Evolutionary conservation across 805 yeast species (phyloP).

Genomic region (Wickerhamomyces ciferrii): DNA sequence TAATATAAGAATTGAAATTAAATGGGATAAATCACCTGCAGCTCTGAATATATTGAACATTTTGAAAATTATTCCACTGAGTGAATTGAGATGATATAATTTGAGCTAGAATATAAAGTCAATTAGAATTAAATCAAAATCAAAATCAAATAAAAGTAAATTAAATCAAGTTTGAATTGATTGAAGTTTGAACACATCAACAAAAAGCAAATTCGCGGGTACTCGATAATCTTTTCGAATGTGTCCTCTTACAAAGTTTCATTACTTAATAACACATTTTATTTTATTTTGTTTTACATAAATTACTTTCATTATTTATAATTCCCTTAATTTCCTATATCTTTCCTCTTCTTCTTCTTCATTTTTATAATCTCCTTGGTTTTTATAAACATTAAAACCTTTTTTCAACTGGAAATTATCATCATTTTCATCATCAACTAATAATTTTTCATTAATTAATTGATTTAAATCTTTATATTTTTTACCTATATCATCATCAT

Average conservation of each 20-base stretch:
- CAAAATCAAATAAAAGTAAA: no score
- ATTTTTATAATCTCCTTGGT: slow-evolving; percentile 16
- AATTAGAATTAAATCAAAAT: no score
- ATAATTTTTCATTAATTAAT: slow-evolving; percentile 6
- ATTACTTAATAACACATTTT: no score
- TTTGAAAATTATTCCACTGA: background rate
- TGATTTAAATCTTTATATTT: slow-evolving; percentile 6
- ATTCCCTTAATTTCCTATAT: slow-evolving; percentile 16
- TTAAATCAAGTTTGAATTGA: no score
- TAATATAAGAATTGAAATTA: slow-evolving; percentile 72
- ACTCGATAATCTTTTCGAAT: no score
- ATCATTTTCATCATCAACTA: slow-evolving; percentile 18
- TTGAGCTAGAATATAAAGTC: no score
- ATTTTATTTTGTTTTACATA: no score
- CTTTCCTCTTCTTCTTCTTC: slow-evolving; percentile 12
- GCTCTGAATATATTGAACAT: slow-evolving; percentile 39
- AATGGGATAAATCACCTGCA: slow-evolving; percentile 75
- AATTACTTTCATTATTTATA: no score
- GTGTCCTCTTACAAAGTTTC: no score
- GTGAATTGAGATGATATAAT: background rate
- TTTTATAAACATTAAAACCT: slow-evolving; percentile 10
- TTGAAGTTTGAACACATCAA: no score
- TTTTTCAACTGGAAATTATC: slow-evolving; percentile 14
- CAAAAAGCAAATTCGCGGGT: no score
- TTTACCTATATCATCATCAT: slow-evolving; percentile 24